Evolutionary conservation across 257 asterid species (phyloP).

Genomic region (Plantago elongata): DNA sequence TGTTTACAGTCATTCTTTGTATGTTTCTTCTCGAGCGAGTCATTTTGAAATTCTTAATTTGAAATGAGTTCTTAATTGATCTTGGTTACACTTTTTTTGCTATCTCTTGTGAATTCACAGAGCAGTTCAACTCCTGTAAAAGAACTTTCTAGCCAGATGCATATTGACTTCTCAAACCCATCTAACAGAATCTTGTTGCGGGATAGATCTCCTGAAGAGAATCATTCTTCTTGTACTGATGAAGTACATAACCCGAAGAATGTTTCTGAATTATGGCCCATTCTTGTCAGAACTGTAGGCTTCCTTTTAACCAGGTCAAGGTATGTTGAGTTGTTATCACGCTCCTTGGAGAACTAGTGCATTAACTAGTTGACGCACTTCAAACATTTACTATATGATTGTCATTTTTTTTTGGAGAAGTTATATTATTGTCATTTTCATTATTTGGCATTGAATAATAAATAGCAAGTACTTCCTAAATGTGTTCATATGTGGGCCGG

Average conservation of each 20-base stretch:
- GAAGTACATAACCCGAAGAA: conserved; percentile 28
- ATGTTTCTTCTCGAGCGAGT: neutral
- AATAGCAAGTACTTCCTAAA: conserved; percentile 10
- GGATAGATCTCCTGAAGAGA: conserved; percentile 25
- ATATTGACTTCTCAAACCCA: conserved; percentile 59
- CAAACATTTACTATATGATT: neutral
- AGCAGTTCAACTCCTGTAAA: conserved; percentile 53
- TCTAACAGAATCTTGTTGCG: conserved; percentile 34
- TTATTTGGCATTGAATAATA: neutral
- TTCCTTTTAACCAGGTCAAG: conserved; percentile 64
- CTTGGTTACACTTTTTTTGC: conserved; percentile 17
- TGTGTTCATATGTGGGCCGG: conserved; percentile 9
- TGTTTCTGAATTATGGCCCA: conserved; percentile 51
- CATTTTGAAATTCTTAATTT: neutral
- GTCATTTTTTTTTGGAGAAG: no score
- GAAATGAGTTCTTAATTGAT: conserved; percentile 4
- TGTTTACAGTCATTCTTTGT: neutral
- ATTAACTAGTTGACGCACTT: conserved; percentile 8
- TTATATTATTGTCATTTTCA: no score
- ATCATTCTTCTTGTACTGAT: conserved; percentile 23
- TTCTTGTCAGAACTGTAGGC: conserved; percentile 71
- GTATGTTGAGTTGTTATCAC: conserved; percentile 31
- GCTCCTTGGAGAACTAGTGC: neutral
- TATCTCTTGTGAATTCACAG: conserved; percentile 51
- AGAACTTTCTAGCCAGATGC: conserved; percentile 34